Evolutionary conservation across 371 early-diverging fungal genomes (phyloP).

Genomic region (Capillidium rhysosporum): DNA sequence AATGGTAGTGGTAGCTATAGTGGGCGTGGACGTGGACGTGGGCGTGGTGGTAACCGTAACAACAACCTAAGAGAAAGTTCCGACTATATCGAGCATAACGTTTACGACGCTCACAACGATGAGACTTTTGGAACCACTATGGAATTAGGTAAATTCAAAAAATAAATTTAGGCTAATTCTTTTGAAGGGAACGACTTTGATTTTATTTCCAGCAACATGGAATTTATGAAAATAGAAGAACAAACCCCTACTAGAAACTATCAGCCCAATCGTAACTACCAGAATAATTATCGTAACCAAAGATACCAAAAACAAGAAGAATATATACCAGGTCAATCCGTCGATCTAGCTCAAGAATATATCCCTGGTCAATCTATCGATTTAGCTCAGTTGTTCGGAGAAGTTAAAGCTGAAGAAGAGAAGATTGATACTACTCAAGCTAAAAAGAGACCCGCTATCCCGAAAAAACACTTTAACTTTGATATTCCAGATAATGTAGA

Average conservation of each 20-base stretch:
- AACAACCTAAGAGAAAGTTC: too few relatives aligned
- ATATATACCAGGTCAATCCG: too few relatives aligned
- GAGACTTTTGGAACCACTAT: background rate
- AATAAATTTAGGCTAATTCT: background rate
- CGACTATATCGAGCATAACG: too few relatives aligned
- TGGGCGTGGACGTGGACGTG: background rate
- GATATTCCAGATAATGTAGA: background rate
- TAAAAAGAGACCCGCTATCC: background rate
- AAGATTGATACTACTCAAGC: background rate
- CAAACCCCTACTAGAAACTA: background rate
- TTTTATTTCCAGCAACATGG: background rate
- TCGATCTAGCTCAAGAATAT: too few relatives aligned
- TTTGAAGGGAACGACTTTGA: background rate
- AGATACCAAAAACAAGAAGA: background rate
- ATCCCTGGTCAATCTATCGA: conserved; percentile 1
- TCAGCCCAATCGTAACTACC: background rate
- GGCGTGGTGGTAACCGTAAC: background rate
- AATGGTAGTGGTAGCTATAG: too few relatives aligned
- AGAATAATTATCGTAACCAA: background rate
- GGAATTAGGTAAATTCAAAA: background rate
- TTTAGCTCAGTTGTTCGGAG: background rate
- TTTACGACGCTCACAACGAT: background rate
- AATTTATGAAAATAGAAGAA: background rate
- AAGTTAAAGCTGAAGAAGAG: background rate
- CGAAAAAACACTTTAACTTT: background rate